A percentile compares a stretch with the other conserved stretches of the same genome.
These are phyloP conservation scores for Tuber umbilicatum DNA, from an alignment of 495 filamentous ascomycete species.

Conservation along the genomic window DNA sequence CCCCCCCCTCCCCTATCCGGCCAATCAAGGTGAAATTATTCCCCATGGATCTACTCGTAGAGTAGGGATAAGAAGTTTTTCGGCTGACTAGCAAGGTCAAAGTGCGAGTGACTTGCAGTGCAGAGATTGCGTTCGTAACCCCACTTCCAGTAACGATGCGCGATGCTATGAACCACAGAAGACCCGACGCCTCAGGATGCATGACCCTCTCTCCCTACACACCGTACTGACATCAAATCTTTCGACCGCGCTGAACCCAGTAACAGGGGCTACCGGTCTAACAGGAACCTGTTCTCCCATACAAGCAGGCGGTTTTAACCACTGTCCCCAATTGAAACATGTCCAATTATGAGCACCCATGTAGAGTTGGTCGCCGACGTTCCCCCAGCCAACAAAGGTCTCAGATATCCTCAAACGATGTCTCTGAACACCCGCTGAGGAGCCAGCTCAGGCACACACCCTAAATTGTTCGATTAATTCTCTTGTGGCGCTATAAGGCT, in stretches of 20 bases:
- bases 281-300: not conserved
- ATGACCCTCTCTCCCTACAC: constrained; percentile 18
- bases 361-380: constrained; percentile 26
- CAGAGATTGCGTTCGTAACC: constrained; percentile 35
- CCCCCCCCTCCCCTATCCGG: constrained; percentile 24
- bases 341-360: not conserved
- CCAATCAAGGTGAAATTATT: constrained; percentile 20
- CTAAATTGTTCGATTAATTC: not conserved
- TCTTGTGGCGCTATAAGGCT: constrained; percentile 3
- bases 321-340: not conserved
- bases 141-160: constrained; percentile 28
- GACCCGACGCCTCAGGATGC: constrained; percentile 18
- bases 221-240: not conserved
- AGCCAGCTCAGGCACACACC: constrained; percentile 1
- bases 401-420: constrained; percentile 24
- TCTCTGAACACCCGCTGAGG: not conserved
- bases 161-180: constrained; percentile 26
- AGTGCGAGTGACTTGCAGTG: constrained; percentile 23
- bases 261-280: not conserved
- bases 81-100: not conserved
- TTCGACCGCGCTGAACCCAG: not conserved
- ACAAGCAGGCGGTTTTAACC: not conserved
- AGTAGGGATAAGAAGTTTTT: not conserved
- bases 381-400: constrained; percentile 32
- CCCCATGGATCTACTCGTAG: not conserved